Evolutionary conservation across 2,329 filamentous ascomycete genomes (phyloP).

Genomic region (Fusarium sp.): DNA sequence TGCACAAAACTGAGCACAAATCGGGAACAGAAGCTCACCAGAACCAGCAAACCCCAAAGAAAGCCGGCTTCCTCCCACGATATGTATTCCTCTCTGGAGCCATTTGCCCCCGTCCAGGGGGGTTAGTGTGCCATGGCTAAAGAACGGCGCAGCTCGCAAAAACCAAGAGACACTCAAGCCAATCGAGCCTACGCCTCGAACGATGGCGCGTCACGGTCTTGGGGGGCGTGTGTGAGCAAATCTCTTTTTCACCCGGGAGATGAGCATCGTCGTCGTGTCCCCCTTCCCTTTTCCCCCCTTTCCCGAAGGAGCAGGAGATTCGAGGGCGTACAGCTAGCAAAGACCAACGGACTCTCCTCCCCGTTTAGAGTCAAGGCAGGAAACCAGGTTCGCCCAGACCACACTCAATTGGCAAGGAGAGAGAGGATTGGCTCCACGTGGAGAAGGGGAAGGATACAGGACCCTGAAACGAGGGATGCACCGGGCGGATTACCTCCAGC

Average conservation of each 20-base stretch:
- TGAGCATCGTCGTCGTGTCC: slow-evolving; percentile 13
- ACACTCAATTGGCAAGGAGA: slow-evolving; percentile 13
- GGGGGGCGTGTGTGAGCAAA: not conserved
- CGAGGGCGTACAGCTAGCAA: slow-evolving; percentile 16
- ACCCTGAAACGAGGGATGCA: slow-evolving; percentile 22
- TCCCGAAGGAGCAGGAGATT: slow-evolving; percentile 19
- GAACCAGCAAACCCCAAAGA: not conserved
- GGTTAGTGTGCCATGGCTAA: not conserved
- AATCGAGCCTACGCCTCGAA: slow-evolving; percentile 4
- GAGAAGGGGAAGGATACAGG: not conserved
- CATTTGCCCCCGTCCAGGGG: not conserved
- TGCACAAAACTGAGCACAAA: not conserved
- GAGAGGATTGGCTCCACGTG: not conserved
- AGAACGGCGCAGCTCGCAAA: not conserved
- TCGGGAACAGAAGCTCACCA: not conserved
- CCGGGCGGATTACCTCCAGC: not conserved
- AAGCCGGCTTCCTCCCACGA: not conserved
- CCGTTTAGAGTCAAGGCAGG: not conserved
- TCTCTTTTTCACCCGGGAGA: slow-evolving; percentile 16
- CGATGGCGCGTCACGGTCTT: slow-evolving; percentile 6
- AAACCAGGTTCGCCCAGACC: slow-evolving; percentile 18
- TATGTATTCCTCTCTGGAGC: slow-evolving; percentile 3
- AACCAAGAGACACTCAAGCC: not conserved
- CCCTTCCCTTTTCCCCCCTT: slow-evolving; percentile 1
- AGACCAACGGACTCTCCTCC: not conserved